These are phyloP conservation scores for Scutellaria baicalensis DNA, from an alignment of 257 asterid genomes.

Conservation along the genomic window DNA sequence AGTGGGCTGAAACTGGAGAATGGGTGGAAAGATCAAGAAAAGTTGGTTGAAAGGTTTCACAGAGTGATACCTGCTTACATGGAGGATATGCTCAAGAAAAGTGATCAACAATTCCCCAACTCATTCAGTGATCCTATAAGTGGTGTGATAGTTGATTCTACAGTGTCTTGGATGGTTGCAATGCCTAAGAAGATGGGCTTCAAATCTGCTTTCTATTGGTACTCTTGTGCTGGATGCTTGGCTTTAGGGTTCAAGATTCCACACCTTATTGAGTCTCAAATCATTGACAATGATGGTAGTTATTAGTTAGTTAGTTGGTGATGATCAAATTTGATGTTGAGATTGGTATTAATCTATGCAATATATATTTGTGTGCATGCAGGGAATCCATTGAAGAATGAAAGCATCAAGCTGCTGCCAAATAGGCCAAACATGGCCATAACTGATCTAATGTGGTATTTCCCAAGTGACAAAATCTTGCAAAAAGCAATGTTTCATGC, in stretches of 20 bases:
- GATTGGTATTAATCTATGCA: too few relatives aligned
- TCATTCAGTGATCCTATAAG: constrained; percentile 10
- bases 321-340: too few relatives aligned
- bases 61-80: constrained; percentile 29
- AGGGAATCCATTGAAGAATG: constrained; percentile 40
- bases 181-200: constrained; percentile 43
- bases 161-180: constrained; percentile 25
- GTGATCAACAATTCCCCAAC: not conserved
- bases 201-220: constrained; percentile 34
- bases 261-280: constrained; percentile 22
- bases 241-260: constrained; percentile 32
- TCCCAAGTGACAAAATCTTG: constrained; percentile 23
- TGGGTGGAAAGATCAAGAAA: constrained; percentile 24
- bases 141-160: constrained; percentile 36
- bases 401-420: constrained; percentile 22
- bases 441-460: constrained; percentile 39
- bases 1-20: constrained; percentile 28
- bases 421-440: constrained; percentile 33
- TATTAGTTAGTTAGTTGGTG: too few relatives aligned
- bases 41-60: constrained; percentile 20
- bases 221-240: constrained; percentile 50
- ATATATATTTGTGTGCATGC: not conserved
- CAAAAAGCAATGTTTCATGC: constrained; percentile 23
- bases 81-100: constrained; percentile 20
- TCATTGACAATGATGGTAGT: constrained; percentile 33